phyloP scores from a whole-genome alignment of 1,139 yeast species.

The Lodderomyces oxycetoniae region DNA sequence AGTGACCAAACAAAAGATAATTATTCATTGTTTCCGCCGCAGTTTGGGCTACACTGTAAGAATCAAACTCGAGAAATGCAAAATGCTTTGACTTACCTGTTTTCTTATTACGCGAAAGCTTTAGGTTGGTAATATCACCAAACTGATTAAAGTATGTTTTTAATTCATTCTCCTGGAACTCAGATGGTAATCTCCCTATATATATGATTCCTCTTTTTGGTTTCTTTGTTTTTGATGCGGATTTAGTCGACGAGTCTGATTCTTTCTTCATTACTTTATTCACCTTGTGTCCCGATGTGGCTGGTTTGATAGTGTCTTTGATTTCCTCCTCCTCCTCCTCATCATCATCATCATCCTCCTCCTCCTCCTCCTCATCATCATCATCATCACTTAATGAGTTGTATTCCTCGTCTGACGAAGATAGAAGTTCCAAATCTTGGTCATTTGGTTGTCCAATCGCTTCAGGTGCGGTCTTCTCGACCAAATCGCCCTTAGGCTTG shows the following conservation, averaged over 20 bases:
- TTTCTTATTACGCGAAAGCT: constrained; percentile 83
- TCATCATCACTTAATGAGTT: constrained; percentile 10
- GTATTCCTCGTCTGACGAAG: not conserved
- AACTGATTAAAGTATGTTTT: constrained; percentile 81
- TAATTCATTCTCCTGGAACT: constrained; percentile 83
- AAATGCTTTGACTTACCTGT: constrained; percentile 92
- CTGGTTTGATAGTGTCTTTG: constrained; percentile 10
- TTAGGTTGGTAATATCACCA: constrained; percentile 73
- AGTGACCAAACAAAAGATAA: constrained; percentile 82
- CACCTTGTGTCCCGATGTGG: constrained; percentile 22
- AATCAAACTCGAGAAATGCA: constrained; percentile 81
- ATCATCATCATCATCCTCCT: constrained; percentile 12
- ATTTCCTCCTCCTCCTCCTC: constrained; percentile 16
- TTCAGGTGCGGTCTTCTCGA: constrained; percentile 9
- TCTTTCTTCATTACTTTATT: constrained; percentile 21
- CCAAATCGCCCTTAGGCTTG: too few relatives aligned
- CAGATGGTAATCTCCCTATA: constrained; percentile 89
- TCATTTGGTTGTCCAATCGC: constrained; percentile 22
- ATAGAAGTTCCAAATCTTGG: constrained; percentile 4
- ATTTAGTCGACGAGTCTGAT: constrained; percentile 9
- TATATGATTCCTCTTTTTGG: constrained; percentile 64
- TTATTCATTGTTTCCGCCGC: constrained; percentile 97
- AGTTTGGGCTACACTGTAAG: constrained; percentile 70
- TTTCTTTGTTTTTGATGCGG: constrained; percentile 14
- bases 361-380: constrained; percentile 13